Conservation (phyloP, 176 grass and related monocot species). For the Raddia guianensis region DNA sequence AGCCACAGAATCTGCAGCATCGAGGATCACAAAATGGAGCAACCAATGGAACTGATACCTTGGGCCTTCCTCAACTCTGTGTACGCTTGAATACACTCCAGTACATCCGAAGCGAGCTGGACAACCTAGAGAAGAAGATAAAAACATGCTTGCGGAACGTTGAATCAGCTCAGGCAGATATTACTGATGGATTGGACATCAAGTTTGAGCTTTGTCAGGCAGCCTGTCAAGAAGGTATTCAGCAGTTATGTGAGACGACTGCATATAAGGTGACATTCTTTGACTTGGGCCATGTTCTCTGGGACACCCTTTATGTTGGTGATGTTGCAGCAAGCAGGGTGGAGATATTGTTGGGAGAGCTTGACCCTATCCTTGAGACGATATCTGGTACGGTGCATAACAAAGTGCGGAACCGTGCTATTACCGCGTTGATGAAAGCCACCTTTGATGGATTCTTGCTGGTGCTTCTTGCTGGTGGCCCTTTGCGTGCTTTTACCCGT, state of each 20-base stretch:
- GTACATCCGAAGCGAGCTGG: slow-evolving; percentile 72
- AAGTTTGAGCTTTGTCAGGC: slow-evolving; percentile 84
- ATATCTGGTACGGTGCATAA: slow-evolving; percentile 89
- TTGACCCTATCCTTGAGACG: slow-evolving; percentile 81
- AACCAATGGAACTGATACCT: slow-evolving; percentile 60
- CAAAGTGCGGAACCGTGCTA: slow-evolving; percentile 79
- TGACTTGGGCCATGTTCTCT: slow-evolving; percentile 82
- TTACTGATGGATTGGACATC: slow-evolving; percentile 81
- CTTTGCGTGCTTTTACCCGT: slow-evolving; percentile 68
- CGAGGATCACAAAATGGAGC: slow-evolving; percentile 67
- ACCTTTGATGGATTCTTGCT: slow-evolving; percentile 91
- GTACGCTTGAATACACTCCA: slow-evolving; percentile 90
- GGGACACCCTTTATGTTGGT: slow-evolving; percentile 79
- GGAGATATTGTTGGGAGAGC: slow-evolving; percentile 64
- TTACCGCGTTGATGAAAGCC: slow-evolving; percentile 95
- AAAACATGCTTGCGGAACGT: slow-evolving; percentile 92
- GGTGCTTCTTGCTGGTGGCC: slow-evolving; percentile 89
- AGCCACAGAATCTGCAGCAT: slow-evolving; percentile 70
- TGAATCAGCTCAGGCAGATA: slow-evolving; percentile 88
- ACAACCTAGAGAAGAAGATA: slow-evolving; percentile 93
- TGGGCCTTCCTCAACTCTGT: slow-evolving; percentile 80
- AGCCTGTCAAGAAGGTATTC: slow-evolving; percentile 83
- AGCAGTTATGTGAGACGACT: slow-evolving; percentile 83
- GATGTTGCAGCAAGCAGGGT: slow-evolving; percentile 73
- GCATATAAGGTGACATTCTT: slow-evolving; percentile 91